Conservation (phyloP, 1,139 yeast species). For the Diutina scorzettiae region DNA sequence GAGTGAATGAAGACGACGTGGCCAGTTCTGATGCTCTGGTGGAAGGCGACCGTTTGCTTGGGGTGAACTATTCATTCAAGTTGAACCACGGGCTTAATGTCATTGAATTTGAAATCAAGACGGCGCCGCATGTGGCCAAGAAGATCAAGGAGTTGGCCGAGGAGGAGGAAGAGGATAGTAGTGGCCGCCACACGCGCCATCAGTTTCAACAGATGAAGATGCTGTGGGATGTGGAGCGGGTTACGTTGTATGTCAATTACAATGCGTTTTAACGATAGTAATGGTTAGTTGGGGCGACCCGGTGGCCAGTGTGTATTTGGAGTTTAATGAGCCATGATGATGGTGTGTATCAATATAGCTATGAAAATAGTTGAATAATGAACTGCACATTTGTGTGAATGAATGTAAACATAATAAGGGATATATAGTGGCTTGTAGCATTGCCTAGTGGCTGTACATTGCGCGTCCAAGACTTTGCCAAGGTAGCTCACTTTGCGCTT, state of each 20-base stretch:
- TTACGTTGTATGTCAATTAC: constrained; percentile 17
- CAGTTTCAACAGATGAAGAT: constrained; percentile 35
- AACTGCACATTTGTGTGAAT: too few species aligned
- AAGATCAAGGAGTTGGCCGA: constrained; percentile 9
- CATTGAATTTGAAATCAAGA: constrained; percentile 34
- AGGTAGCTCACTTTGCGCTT: too few species aligned
- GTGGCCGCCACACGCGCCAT: constrained; percentile 36
- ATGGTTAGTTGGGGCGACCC: background rate
- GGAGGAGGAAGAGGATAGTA: constrained; percentile 3
- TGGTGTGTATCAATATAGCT: too few species aligned
- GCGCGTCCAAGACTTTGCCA: too few species aligned
- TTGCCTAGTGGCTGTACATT: too few species aligned
- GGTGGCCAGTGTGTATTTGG: background rate
- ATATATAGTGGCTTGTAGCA: background rate
- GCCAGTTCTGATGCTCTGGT: constrained; percentile 17
- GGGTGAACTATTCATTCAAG: constrained; percentile 35
- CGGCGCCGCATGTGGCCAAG: constrained; percentile 16
- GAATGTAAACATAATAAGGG: background rate
- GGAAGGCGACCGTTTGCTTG: constrained; percentile 15
- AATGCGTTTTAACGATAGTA: background rate
- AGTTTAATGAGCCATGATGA: constrained; percentile 2
- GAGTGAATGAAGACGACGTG: constrained; percentile 40
- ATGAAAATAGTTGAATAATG: too few species aligned
- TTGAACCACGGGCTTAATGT: constrained; percentile 37
- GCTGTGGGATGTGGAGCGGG: constrained; percentile 37